Evolutionary conservation across 257 asterid genomes (phyloP), one percentile per base, ranked within the genome.

Genomic region (Paraleonurus japonicus): DNA sequence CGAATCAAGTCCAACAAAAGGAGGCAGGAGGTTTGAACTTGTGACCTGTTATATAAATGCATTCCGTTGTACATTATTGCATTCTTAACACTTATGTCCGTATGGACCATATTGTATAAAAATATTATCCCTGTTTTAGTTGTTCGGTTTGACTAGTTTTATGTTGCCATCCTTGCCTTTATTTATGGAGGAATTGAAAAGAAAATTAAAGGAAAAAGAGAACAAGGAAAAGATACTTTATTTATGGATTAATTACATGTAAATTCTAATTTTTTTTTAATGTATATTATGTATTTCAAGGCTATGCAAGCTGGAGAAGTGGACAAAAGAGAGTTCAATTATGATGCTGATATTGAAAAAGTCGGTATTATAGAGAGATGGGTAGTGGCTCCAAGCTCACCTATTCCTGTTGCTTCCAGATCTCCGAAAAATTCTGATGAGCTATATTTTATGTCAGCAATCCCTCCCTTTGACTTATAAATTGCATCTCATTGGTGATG

Each of bases 331-430:
- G 83, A 81, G 24, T 60, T 70, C 26, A 75, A 23, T 64, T 19
- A 73, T 73, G 83, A 70, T 33, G 19, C 54, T 30, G 85, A 75
- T 73, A 63, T 67, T 17, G 79, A 58, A 62, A 71, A 74, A 11
- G 30, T 13, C 33, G 43, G 61, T 20, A 8, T 5, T 33, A 51
- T 15, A 60, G 73, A 63, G 65, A 47, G 72, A 74, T 26, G 19
- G 50, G 76, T 35, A 28, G 35, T 51, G 47, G n/a, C 81, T 54
- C 66, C 78, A 60, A 87, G 86, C 82, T 75, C 84, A 28, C 91
- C 90, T 28, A 78, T 86, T 79, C 89, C 87, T 74, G 72, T 83
- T 79, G 85, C 86, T 33, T 51, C 69, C 33, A 32, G 58, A 58
- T 20, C 76, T 51, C 71, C 55, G 26, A 61, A 37, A 53, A 74